Base-by-base conservation (phyloP, 495 filamentous ascomycete genomes). In the Xanthoparmelia taractica region DNA sequence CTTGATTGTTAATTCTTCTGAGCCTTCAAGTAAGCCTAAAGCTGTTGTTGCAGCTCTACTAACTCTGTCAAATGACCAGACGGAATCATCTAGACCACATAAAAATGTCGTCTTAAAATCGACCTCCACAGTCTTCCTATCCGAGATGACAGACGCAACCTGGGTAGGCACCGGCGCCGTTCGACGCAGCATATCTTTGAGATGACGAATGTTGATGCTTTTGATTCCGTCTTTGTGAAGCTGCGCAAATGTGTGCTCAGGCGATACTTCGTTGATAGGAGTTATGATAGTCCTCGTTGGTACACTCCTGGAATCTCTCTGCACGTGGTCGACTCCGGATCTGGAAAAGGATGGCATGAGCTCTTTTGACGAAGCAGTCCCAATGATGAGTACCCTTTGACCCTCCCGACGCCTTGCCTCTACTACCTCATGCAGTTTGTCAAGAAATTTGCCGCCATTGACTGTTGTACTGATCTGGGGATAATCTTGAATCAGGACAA, bases 401-500 rank as follows among this genome's bases (percentile, higher is more conserved):
- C 91, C 91, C 38, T 80, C 77, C 47, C 76, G 78, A 75, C 92
- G 84, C 56, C 85, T 79, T 60, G 82, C 82, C 63, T 89, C 81
- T 34, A 95, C 84, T n/a, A 86, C 77, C 63, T 84, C 79, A 54
- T 87, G 84, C 12, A 98, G 73, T 54, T 84, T 82, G 31, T 69
- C 70, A 7, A 97, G 71, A 29, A 94, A 77, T 36, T 77, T 79
- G 1, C 80, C 71, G n/a, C 89, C 87, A 25, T 85, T 80, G 12
- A 77, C 69, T 1, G 87, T 85, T 59, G 76, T 75, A 66, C 79
- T 82, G 17, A 97, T 77, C 50, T 94, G 88, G 33, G 84, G 83
- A 68, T 90, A 91, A 70, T 96, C 92, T 67, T 87, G 83, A 13
- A 97, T 73, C 57, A 91, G 87, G 12, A 98, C 75, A 63, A 97